phyloP scores from a whole-genome alignment of 805 yeast species.

The Zygosaccharomyces gambellarensis region DNA sequence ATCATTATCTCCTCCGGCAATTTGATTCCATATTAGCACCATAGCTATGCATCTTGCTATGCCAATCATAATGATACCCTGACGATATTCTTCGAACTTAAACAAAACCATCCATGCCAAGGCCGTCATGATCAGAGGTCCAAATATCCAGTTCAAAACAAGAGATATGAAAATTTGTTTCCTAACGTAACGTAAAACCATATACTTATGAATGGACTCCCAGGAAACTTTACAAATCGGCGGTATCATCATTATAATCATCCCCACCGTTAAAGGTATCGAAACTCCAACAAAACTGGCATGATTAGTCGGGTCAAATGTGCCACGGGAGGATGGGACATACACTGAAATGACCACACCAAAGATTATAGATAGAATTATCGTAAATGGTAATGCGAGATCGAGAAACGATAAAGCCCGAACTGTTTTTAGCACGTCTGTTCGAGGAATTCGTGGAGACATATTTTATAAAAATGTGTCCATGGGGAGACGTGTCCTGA shows the following conservation, averaged over 20 bases:
- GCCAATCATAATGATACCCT: slow-evolving; percentile 57
- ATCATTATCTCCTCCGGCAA: slow-evolving; percentile 48
- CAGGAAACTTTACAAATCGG: slow-evolving; percentile 51
- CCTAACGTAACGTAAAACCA: slow-evolving; percentile 22
- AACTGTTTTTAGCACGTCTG: slow-evolving; percentile 1
- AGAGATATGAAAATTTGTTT: slow-evolving; percentile 39
- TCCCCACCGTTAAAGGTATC: slow-evolving; percentile 45
- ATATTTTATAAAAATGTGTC: no score
- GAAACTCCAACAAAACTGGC: slow-evolving; percentile 40
- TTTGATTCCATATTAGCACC: slow-evolving; percentile 55
- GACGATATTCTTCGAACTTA: slow-evolving; percentile 44
- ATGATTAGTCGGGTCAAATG: slow-evolving; percentile 32
- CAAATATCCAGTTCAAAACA: slow-evolving; percentile 49
- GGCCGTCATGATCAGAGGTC: slow-evolving; percentile 54
- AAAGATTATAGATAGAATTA: slow-evolving; percentile 36
- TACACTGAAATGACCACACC: slow-evolving; percentile 43
- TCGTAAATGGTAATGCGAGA: slow-evolving; percentile 35
- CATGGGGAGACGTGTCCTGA: no score
- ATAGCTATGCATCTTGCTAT: slow-evolving; percentile 58
- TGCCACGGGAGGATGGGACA: slow-evolving; percentile 36
- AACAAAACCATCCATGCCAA: slow-evolving; percentile 50
- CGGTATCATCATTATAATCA: slow-evolving; percentile 55
- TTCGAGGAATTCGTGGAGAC: no score
- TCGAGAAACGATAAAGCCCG: slow-evolving; percentile 23
- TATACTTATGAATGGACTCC: slow-evolving; percentile 38